Evolutionary conservation across 2,329 filamentous ascomycete genomes (phyloP).

Genomic region (Trichophyton simii): DNA sequence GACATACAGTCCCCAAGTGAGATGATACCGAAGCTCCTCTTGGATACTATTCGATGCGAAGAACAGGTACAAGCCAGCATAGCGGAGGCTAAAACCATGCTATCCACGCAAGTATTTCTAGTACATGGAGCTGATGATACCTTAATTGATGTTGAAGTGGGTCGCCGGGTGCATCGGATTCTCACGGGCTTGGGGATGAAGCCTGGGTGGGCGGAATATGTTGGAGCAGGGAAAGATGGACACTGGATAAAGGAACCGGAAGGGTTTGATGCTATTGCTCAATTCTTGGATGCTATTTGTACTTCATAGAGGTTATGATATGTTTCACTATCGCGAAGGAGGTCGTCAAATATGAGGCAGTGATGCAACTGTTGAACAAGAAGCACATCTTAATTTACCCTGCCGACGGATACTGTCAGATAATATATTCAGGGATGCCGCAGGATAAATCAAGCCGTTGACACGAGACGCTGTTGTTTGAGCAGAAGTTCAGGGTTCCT

Average conservation of each 20-base stretch:
- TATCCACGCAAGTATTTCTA: constrained; percentile 32
- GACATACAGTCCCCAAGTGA: background rate
- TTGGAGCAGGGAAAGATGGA: constrained; percentile 28
- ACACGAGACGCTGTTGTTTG: too few relatives aligned
- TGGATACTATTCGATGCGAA: constrained; percentile 5
- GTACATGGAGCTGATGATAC: constrained; percentile 39
- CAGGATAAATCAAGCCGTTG: too few relatives aligned
- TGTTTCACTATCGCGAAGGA: background rate
- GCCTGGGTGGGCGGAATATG: constrained; percentile 28
- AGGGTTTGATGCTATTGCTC: constrained; percentile 32
- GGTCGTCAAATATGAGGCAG: background rate
- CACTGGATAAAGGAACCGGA: constrained; percentile 40
- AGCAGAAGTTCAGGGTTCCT: too few relatives aligned
- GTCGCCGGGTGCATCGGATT: constrained; percentile 21
- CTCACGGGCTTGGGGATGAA: constrained; percentile 17
- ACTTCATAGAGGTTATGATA: too few relatives aligned
- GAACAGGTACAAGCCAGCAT: background rate
- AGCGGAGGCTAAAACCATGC: constrained; percentile 7
- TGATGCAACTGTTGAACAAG: background rate
- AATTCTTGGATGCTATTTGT: constrained; percentile 19
- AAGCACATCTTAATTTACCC: background rate
- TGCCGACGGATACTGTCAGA: background rate
- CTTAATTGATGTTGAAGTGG: constrained; percentile 35
- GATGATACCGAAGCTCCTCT: constrained; percentile 3
- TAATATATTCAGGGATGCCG: background rate